Conservation (phyloP, 108 stramenopile genomes). For the Skeletonema tropicum region DNA sequence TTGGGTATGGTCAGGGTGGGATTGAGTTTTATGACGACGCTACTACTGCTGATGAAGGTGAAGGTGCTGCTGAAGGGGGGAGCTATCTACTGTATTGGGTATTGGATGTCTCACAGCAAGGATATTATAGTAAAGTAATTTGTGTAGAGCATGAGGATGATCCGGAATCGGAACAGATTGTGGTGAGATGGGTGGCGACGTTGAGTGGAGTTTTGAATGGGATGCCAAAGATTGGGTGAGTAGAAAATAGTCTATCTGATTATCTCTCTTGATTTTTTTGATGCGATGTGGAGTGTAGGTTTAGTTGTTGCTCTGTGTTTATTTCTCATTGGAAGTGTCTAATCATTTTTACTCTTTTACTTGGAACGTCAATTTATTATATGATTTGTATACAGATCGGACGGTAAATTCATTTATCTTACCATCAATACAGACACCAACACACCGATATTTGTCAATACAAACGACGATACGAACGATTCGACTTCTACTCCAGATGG, state of each 20-base stretch:
- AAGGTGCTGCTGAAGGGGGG: background rate
- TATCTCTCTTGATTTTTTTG: background rate
- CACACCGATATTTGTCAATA: background rate
- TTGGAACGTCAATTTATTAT: background rate
- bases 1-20: constrained; percentile 3
- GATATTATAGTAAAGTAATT: background rate
- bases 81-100: constrained; percentile 3
- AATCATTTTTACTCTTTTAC: background rate
- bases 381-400: too few relatives aligned
- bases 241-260: too few relatives aligned
- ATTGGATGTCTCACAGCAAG: background rate
- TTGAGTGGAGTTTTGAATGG: constrained; percentile 5
- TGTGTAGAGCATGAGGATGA: background rate
- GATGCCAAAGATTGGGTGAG: constrained; percentile 11
- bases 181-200: background rate
- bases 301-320: background rate
- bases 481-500: background rate
- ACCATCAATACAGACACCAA: background rate
- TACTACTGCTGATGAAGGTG: background rate
- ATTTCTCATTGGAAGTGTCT: background rate
- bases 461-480: background rate
- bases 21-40: background rate
- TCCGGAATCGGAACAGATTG: background rate
- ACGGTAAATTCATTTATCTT: constrained; percentile 2
- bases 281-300: background rate